Conservation (phyloP, 108 stramenopile genomes). For the Cyclotella cryptica region DNA sequence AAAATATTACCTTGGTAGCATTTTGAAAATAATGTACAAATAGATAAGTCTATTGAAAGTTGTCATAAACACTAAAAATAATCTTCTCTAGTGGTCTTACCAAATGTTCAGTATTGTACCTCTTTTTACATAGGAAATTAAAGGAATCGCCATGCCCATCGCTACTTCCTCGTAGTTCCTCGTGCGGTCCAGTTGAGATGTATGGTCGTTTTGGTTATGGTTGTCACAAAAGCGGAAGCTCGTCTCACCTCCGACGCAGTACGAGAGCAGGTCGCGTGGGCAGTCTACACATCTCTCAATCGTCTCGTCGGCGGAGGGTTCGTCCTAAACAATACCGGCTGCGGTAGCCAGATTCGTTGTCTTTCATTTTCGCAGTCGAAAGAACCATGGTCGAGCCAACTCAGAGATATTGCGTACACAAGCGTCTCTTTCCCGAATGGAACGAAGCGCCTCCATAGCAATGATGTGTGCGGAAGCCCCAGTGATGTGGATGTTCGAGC, state of each 20-base stretch:
- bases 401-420: conserved; percentile 31
- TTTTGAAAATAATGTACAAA: too few relatives aligned
- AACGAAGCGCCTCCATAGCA: conserved; percentile 9
- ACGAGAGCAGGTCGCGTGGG: conserved; percentile 3
- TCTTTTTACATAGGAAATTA: too few relatives aligned
- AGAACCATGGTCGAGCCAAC: conserved; percentile 9
- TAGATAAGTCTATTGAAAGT: too few relatives aligned
- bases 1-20: too few relatives aligned
- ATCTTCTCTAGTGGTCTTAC: too few relatives aligned
- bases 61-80: too few relatives aligned
- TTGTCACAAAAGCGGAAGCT: neutral
- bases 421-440: conserved; percentile 61
- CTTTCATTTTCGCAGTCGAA: neutral
- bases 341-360: neutral
- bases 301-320: conserved; percentile 8
- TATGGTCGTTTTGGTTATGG: too few relatives aligned
- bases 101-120: too few relatives aligned
- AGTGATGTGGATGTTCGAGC: conserved; percentile 76
- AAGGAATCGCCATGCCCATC: too few relatives aligned
- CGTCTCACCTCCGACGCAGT: neutral
- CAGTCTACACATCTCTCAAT: conserved; percentile 6
- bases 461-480: conserved; percentile 57
- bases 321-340: conserved; percentile 1
- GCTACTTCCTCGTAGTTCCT: too few relatives aligned
- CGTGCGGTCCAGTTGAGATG: too few relatives aligned